Base-by-base conservation (phyloP, 805 yeast genomes). In the Candida patagonica region DNA sequence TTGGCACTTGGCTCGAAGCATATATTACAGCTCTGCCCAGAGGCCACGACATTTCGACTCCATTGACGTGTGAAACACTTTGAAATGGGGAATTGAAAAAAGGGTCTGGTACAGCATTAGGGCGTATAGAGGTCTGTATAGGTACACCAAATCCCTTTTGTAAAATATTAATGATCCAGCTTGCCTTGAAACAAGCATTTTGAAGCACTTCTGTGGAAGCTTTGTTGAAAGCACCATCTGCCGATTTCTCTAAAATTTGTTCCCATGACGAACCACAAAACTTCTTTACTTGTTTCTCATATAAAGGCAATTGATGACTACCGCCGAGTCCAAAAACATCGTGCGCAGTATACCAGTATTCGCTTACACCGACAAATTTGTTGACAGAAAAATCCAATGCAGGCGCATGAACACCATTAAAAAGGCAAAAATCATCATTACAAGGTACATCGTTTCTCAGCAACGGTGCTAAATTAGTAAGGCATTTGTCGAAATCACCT, bases 301-400 rank as follows among this genome's bases (percentile, higher is more conserved):
- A 86, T 29, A 70, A 64, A 26, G 72, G 68, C 55, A 78, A 89
- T 53, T 84, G 84, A 57, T 88, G 88, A 41, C 78, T 85, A 10
- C 96, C 97, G 2, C 94, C 89, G 64, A 86, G 71, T 29, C 80
- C 76, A 57, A 88, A 88, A 3, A 89, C 74, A 55, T 89, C 97
- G 53, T 87, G 83, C 2, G 96, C 88, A 1, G 96, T 86, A 57
- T 92, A 89, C 96, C 97, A 92, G 63, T 86, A 92, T 60, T 92
- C 98, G 6, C 95, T 84, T 17, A 89, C 80, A 0, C 98, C 98
- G 22, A 92, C 81, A 60, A 92, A 88, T 52, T 76, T 81, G 52
- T 86, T 94, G 36, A 69, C 69, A 10, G 71, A 69, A 54, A 85
- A 86, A 61, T 88, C 86, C 45, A 92, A 75, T 23, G 70, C 73